phyloP scores from a whole-genome alignment of 345 rosid species.

The Ailanthus altissimus region DNA sequence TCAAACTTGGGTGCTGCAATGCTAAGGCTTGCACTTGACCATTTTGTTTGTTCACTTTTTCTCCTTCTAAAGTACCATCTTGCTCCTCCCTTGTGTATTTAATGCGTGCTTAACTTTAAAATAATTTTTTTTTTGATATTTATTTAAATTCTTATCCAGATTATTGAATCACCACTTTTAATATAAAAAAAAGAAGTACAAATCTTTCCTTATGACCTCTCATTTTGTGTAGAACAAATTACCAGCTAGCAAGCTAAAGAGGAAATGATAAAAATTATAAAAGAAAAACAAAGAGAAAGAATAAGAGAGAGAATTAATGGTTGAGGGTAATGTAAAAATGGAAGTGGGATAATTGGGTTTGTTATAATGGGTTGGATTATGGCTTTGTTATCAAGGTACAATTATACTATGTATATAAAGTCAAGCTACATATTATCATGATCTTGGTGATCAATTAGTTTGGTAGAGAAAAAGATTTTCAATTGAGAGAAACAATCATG shows the following conservation, averaged over 20 bases:
- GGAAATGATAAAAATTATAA: background rate
- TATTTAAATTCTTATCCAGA: too few species aligned
- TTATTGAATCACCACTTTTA: too few species aligned
- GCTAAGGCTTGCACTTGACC: too few species aligned
- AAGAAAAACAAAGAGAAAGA: too few species aligned
- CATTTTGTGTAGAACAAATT: constrained; percentile 29
- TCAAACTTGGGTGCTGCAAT: too few species aligned
- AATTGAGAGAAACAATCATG: background rate
- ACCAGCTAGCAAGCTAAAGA: too few species aligned
- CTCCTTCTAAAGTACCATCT: too few species aligned
- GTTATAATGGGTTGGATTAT: constrained; percentile 32
- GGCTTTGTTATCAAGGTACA: constrained; percentile 45
- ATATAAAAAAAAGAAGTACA: constrained; percentile 72
- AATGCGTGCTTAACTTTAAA: too few species aligned
- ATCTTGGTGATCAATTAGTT: background rate
- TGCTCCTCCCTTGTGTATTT: too few species aligned
- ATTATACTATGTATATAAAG: constrained; percentile 30
- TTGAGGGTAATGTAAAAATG: constrained; percentile 15
- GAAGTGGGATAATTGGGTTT: constrained; percentile 13
- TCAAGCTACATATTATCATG: constrained; percentile 16
- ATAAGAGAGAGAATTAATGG: background rate
- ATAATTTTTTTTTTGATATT: too few species aligned
- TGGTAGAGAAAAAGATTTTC: constrained; percentile 22
- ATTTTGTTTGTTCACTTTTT: too few species aligned
- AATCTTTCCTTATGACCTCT: constrained; percentile 78